Evolutionary conservation across 345 rosid genomes (phyloP).

Genomic region (Boechera divaricarpa): DNA sequence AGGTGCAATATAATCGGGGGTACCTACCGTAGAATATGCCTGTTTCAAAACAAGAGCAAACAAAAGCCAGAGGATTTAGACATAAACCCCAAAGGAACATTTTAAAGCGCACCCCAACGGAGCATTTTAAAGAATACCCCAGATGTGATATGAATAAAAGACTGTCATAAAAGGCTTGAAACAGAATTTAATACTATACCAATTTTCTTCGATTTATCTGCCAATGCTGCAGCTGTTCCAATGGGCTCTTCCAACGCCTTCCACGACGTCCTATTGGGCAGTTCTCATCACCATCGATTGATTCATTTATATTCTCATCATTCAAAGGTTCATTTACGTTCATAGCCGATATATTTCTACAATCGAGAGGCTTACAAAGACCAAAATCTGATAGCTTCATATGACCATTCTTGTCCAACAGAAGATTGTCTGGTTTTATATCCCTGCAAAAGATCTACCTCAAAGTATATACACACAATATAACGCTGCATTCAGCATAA

Average conservation of each 20-base stretch:
- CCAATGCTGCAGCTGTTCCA: slow-evolving; percentile 92
- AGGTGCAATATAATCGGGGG: slow-evolving; percentile 98
- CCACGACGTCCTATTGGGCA: slow-evolving; percentile 60
- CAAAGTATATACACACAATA: slow-evolving; percentile 20
- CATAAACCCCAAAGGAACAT: not conserved
- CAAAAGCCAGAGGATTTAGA: slow-evolving; percentile 15
- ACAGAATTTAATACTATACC: slow-evolving; percentile 50
- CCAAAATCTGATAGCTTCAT: slow-evolving; percentile 97
- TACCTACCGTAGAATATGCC: slow-evolving; percentile 95
- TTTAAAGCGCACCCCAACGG: not conserved
- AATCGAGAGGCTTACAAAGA: slow-evolving; percentile 96
- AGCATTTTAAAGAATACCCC: not conserved
- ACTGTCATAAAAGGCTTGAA: slow-evolving; percentile 12
- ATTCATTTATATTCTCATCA: slow-evolving; percentile 69
- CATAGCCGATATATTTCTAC: slow-evolving; percentile 70
- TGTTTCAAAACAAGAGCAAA: slow-evolving; percentile 43
- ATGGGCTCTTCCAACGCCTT: slow-evolving; percentile 78
- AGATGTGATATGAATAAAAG: not conserved
- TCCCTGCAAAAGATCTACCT: slow-evolving; percentile 60
- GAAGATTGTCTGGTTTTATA: slow-evolving; percentile 94
- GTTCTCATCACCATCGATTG: slow-evolving; percentile 63
- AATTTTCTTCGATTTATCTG: slow-evolving; percentile 84
- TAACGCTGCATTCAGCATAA: slow-evolving; percentile 5
- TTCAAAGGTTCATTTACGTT: slow-evolving; percentile 75
- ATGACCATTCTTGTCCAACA: slow-evolving; percentile 90